Evolutionary conservation across 2,329 filamentous ascomycete species (phyloP), one percentile per base, ranked within the genome.

Genomic region (Ophiostoma quercus): DNA sequence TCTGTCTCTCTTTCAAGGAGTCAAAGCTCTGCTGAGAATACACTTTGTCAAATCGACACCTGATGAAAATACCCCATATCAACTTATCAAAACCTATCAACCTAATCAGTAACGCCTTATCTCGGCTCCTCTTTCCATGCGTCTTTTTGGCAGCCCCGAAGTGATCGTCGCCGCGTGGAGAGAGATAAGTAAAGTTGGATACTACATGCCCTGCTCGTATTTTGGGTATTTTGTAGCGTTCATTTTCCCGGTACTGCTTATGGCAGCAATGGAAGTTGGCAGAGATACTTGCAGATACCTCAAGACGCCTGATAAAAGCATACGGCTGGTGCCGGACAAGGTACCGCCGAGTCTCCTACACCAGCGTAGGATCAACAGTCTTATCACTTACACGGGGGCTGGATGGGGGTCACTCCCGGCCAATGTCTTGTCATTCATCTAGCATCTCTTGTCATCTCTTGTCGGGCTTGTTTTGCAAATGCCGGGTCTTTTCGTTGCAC

Each of bases 11-110:
- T 41, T 41, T 41, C 39, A 12, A 34, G 34, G 34, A 34, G 34
- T 41, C 39, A 12, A 41, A 1, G 11, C 39, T 41, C 39, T 41
- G 12, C 39, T 32, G 12, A 9, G 29, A 63, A 25, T 63, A 57
- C 51, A 57, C 25, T 63, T 63, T 63, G 60, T 63, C 60, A 63
- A 63, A 32, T 63, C 60, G 60, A 63, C 60, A 63, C 60, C 60
- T 63, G 60, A 63, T 63, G 60, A 63, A 37, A 63, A 63, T 63
- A 37, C 60, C n/a, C n/a, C 22, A 57, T 22, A 22, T 57, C 51
- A 14, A 57, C 51, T 57, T 57, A 57, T 57, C 51, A 57, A 57
- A 25, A 54, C 19, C 8, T 63, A 63, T 60, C 54, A 60, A 29
- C 51, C 41, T 43, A 54, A 29, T 29, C 25, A 29, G 25, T 2